Evolutionary conservation across 768 basidiomycete species (phyloP).

Genomic region (Lentinula aciculospora): DNA sequence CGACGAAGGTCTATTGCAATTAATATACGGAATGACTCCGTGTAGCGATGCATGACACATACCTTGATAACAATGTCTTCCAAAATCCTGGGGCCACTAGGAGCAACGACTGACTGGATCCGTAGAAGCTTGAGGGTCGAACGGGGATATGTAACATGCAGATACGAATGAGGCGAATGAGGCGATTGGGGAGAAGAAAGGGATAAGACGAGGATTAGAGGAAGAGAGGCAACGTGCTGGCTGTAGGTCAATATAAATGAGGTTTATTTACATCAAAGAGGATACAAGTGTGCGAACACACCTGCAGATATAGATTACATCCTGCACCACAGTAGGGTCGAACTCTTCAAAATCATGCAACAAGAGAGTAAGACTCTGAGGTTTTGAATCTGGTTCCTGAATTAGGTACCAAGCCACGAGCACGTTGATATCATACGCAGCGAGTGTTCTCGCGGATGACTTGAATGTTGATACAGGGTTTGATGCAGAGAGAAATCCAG

Average conservation of each 20-base stretch:
- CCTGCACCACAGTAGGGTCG: slow-evolving; percentile 55
- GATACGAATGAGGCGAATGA: slow-evolving; percentile 37
- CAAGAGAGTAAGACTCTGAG: slow-evolving; percentile 43
- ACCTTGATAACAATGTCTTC: slow-evolving; percentile 55
- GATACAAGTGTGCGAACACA: slow-evolving; percentile 18
- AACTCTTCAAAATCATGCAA: slow-evolving; percentile 76
- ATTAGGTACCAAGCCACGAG: slow-evolving; percentile 57
- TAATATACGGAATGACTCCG: slow-evolving; percentile 8
- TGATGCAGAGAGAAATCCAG: slow-evolving; percentile 42
- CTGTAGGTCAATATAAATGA: slow-evolving; percentile 25
- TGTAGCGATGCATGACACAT: background rate
- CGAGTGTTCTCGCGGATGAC: slow-evolving; percentile 39
- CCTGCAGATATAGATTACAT: slow-evolving; percentile 72
- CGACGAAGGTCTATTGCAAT: slow-evolving; percentile 55
- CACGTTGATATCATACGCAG: slow-evolving; percentile 55
- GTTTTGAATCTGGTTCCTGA: slow-evolving; percentile 6
- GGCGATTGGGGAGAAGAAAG: slow-evolving; percentile 51
- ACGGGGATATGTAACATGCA: slow-evolving; percentile 56
- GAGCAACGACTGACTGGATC: slow-evolving; percentile 43
- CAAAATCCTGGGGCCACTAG: slow-evolving; percentile 40
- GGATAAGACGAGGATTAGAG: slow-evolving; percentile 59
- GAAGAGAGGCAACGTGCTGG: slow-evolving; percentile 44
- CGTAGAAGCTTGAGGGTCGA: slow-evolving; percentile 54
- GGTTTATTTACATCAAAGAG: no score
- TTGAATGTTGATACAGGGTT: background rate